These are phyloP conservation scores for Thalia dealbata DNA, from an alignment of 176 grass and related monocot species.

Conservation along the genomic window DNA sequence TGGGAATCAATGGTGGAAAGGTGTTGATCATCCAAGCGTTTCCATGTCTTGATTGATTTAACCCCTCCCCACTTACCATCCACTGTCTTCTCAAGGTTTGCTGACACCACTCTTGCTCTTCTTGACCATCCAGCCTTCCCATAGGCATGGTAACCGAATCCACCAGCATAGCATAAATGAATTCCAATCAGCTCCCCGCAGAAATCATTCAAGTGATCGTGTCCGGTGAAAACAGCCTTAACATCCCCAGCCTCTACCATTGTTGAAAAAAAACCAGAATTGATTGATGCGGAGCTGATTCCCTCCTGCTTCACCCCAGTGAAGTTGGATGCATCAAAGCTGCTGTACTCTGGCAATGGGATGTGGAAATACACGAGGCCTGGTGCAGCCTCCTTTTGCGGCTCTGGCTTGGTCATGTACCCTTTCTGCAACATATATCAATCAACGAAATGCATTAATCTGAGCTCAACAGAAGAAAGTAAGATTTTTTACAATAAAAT, in stretches of 20 bases:
- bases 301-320: constrained; percentile 80
- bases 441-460: constrained; percentile 1
- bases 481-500: neutral
- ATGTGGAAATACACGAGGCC: constrained; percentile 92
- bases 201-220: constrained; percentile 90
- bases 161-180: constrained; percentile 81
- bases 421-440: constrained; percentile 32
- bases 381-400: constrained; percentile 61
- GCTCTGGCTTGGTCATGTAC: constrained; percentile 33
- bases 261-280: constrained; percentile 84
- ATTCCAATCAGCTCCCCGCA: constrained; percentile 65
- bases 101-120: constrained; percentile 81
- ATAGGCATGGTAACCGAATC: constrained; percentile 96
- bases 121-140: constrained; percentile 90
- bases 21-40: constrained; percentile 67
- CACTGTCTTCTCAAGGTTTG: constrained; percentile 52
- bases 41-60: constrained; percentile 97
- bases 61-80: constrained; percentile 58
- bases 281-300: constrained; percentile 75
- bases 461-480: neutral
- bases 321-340: constrained; percentile 51
- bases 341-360: constrained; percentile 68
- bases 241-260: constrained; percentile 89
- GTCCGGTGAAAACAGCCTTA: constrained; percentile 68
- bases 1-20: constrained; percentile 75